Evolutionary conservation across 208 protist species (phyloP).

Genomic region (Sergeia podlipaevii): DNA sequence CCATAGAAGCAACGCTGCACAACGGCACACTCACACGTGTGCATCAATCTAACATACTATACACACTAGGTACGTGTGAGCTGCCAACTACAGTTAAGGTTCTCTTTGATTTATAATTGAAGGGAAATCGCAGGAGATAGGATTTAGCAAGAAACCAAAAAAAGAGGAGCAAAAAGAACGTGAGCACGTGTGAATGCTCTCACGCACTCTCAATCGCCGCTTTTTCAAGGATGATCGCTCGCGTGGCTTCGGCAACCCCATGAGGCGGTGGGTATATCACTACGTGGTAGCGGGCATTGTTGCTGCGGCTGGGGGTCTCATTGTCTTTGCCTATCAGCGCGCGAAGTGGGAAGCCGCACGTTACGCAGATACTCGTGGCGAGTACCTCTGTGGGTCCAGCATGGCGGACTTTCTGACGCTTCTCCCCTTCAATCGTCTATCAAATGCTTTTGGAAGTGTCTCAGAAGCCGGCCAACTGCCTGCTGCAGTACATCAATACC

Average conservation of each 20-base stretch:
- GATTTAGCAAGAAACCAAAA: no score
- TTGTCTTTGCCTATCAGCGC: constrained; percentile 37
- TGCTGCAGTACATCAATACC: constrained; percentile 29
- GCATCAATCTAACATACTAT: no score
- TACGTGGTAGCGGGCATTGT: constrained; percentile 34
- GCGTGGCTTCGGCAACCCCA: constrained; percentile 41
- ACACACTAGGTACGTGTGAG: no score
- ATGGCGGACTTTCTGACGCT: constrained; percentile 62
- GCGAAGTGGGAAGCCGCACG: constrained; percentile 53
- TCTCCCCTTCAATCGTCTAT: constrained; percentile 68
- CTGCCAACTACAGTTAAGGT: no score
- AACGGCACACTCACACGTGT: no score
- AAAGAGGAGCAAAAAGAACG: no score
- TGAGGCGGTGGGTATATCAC: constrained; percentile 78
- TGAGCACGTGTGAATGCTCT: not conserved
- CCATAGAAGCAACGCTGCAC: no score
- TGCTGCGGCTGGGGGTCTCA: constrained; percentile 24
- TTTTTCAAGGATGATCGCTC: constrained; percentile 62
- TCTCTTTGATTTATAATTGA: no score
- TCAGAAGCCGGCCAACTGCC: constrained; percentile 38
- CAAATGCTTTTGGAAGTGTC: constrained; percentile 38
- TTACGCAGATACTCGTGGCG: constrained; percentile 23
- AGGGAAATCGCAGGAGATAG: no score
- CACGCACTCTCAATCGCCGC: not conserved
- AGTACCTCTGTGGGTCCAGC: constrained; percentile 41